A percentile compares a stretch with the other conserved stretches of the same genome.
Evolutionary conservation across 2,329 filamentous ascomycete genomes (phyloP).

Genomic region (Pseudocercospora fuligena): DNA sequence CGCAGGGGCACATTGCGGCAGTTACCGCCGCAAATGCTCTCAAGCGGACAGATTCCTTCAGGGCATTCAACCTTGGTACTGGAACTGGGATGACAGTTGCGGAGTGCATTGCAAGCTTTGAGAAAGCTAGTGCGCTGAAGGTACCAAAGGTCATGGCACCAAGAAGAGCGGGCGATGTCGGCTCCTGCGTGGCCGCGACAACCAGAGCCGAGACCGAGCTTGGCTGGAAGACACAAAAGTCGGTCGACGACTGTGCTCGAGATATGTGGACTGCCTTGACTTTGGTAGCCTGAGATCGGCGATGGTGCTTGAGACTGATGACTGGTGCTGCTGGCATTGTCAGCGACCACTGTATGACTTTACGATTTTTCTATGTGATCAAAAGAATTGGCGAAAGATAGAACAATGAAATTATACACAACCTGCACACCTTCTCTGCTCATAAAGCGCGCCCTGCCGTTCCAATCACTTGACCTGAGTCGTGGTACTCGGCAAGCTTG

Average conservation of each 20-base stretch:
- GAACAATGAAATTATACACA: no score
- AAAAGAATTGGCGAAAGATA: not conserved
- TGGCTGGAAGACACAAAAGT: constrained; percentile 20
- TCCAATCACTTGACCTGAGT: no score
- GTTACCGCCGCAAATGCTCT: constrained; percentile 42
- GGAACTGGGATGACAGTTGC: constrained; percentile 50
- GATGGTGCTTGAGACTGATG: no score
- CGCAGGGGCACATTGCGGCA: constrained; percentile 67
- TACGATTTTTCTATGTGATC: not conserved
- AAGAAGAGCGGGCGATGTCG: constrained; percentile 48
- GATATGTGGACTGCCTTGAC: constrained; percentile 17
- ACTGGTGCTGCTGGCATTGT: no score
- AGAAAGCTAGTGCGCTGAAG: constrained; percentile 41
- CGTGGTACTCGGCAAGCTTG: no score
- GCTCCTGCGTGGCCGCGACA: constrained; percentile 15
- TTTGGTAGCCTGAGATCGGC: constrained; percentile 1
- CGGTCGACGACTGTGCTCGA: constrained; percentile 15
- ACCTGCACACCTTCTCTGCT: no score
- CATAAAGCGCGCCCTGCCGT: no score
- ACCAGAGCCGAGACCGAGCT: constrained; percentile 13
- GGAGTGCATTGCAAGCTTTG: constrained; percentile 47
- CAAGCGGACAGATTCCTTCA: constrained; percentile 42
- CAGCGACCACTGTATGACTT: not conserved
- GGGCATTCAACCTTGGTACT: constrained; percentile 50
- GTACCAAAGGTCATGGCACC: constrained; percentile 46